A percentile compares a stretch with the other conserved stretches of the same genome.
These are phyloP conservation scores for Leishmania lainsoni DNA, from an alignment of 208 protist genomes.

Conservation along the genomic window DNA sequence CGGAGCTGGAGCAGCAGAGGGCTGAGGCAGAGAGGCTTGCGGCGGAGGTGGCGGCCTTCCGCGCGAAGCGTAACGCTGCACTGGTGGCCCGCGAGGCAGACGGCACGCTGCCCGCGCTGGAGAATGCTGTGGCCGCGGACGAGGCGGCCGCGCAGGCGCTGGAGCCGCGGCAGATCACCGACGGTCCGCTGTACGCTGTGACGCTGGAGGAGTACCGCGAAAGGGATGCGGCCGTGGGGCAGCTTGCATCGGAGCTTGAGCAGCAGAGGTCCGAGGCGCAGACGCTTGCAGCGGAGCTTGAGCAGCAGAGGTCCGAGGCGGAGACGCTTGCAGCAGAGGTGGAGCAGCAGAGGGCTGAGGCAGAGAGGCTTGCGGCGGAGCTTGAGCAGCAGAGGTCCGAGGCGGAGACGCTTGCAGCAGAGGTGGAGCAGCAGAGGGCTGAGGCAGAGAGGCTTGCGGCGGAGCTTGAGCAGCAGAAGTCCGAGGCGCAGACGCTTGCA, in stretches of 20 bases:
- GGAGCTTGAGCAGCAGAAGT: too few relatives aligned
- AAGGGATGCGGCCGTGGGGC: too few relatives aligned
- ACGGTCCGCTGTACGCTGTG: constrained; percentile 29
- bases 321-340: constrained; percentile 12
- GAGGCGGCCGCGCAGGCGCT: constrained; percentile 27
- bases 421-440: background rate
- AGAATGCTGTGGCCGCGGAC: constrained; percentile 19
- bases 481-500: too few relatives aligned
- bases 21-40: constrained; percentile 1
- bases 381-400: too few relatives aligned
- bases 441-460: background rate
- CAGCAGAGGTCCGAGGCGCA: constrained; percentile 13
- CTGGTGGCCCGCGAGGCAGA: constrained; percentile 27
- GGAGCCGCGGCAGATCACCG: constrained; percentile 20
- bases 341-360: constrained; percentile 15
- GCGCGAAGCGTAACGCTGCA: constrained; percentile 32
- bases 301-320: background rate
- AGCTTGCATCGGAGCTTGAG: constrained; percentile 21
- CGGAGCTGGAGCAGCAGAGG: constrained; percentile 25
- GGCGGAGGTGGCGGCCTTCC: constrained; percentile 4
- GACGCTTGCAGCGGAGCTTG: constrained; percentile 21
- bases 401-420: background rate
- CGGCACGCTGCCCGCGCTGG: constrained; percentile 28
- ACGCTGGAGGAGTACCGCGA: too few relatives aligned
- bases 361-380: too few relatives aligned